phyloP scores from a whole-genome alignment of 306 rosid species.

The Psophocarpus tetragonolobus region DNA sequence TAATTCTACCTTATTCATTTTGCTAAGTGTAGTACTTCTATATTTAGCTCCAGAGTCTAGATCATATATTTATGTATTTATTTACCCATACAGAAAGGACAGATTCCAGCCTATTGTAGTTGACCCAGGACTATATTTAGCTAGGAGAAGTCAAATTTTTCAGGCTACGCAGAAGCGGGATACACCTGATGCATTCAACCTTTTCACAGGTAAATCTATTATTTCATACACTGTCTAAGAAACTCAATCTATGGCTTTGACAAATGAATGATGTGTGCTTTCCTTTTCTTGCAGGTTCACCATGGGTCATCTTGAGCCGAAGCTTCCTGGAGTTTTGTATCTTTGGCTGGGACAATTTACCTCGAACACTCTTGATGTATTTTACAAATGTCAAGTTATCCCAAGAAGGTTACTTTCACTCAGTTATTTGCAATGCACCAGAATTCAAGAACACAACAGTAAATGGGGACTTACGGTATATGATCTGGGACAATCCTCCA shows the following conservation, averaged over 20 bases:
- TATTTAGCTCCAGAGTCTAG: slow-evolving; percentile 17
- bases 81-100: slow-evolving; percentile 54
- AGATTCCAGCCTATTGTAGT: slow-evolving; percentile 79
- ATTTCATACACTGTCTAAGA: slow-evolving; percentile 15
- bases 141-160: slow-evolving; percentile 87
- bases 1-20: slow-evolving; percentile 18
- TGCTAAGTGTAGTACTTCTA: not conserved
- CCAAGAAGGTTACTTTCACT: slow-evolving; percentile 83
- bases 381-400: slow-evolving; percentile 73
- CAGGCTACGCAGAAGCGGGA: slow-evolving; percentile 79
- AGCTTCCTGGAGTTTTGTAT: slow-evolving; percentile 73
- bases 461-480: slow-evolving; percentile 70
- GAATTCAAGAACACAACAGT: slow-evolving; percentile 77
- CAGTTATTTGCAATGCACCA: slow-evolving; percentile 82
- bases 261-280: slow-evolving; percentile 14
- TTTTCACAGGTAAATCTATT: slow-evolving; percentile 72
- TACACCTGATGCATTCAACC: slow-evolving; percentile 74
- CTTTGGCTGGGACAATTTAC: slow-evolving; percentile 89
- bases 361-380: slow-evolving; percentile 78
- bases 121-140: slow-evolving; percentile 73
- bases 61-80: slow-evolving; percentile 26
- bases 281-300: slow-evolving; percentile 74
- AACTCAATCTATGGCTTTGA: not conserved
- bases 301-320: slow-evolving; percentile 80
- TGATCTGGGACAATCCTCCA: slow-evolving; percentile 90